phyloP scores from a whole-genome alignment of 352 stramenopile genomes.

The Pythium phragmitis region DNA sequence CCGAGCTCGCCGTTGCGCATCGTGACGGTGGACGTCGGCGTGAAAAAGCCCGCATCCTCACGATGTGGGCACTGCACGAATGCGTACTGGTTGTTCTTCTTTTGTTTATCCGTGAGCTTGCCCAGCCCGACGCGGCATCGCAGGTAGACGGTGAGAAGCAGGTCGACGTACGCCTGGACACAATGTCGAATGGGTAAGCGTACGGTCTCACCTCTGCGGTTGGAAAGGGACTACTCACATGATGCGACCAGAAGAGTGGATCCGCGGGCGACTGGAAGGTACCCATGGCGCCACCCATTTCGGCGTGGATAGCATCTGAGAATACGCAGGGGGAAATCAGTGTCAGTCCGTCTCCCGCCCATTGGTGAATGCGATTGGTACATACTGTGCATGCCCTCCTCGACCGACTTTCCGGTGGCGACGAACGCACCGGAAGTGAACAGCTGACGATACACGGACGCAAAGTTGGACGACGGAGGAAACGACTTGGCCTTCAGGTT shows the following conservation, averaged over 20 bases:
- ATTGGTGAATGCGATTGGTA: slow-evolving; percentile 5
- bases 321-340: neutral
- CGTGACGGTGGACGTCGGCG: slow-evolving; percentile 15
- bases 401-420: slow-evolving; percentile 23
- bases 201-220: neutral
- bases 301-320: slow-evolving; percentile 45
- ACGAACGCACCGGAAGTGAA: slow-evolving; percentile 40
- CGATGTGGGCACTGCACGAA: slow-evolving; percentile 32
- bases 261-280: slow-evolving; percentile 47
- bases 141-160: slow-evolving; percentile 51
- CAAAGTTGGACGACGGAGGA: slow-evolving; percentile 36
- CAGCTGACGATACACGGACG: slow-evolving; percentile 42
- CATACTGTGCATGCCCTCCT: slow-evolving; percentile 53
- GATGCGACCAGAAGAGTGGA: slow-evolving; percentile 57
- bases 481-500: slow-evolving; percentile 26
- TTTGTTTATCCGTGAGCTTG: slow-evolving; percentile 30
- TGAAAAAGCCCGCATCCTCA: slow-evolving; percentile 23
- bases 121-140: slow-evolving; percentile 40
- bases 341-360: neutral
- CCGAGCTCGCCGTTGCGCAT: slow-evolving; percentile 37
- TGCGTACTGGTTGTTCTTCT: slow-evolving; percentile 27
- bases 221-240: slow-evolving; percentile 20
- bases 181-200: neutral
- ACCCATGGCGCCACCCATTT: slow-evolving; percentile 43
- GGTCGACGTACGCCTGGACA: slow-evolving; percentile 34